Evolutionary conservation across 202 grass and related monocot species (phyloP).

Genomic region (Schoenoplectus triqueter): DNA sequence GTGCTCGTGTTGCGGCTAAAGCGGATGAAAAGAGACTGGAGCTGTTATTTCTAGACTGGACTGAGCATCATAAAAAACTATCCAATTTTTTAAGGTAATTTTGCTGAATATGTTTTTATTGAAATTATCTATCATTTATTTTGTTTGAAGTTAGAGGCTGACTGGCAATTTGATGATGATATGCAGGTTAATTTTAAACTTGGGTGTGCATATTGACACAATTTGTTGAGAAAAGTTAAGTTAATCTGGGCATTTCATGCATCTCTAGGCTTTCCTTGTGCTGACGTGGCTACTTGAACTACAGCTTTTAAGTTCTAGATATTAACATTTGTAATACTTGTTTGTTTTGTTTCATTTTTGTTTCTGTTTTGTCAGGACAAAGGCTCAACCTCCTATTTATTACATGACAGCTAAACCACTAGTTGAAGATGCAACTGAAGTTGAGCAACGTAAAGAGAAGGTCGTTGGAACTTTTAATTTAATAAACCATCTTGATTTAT

Average conservation of each 20-base stretch:
- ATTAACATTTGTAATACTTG: constrained; percentile 31
- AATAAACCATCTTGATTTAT: constrained; percentile 31
- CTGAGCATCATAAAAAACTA: constrained; percentile 96
- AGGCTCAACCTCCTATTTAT: constrained; percentile 81
- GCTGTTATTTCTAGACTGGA: constrained; percentile 86
- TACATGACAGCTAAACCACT: constrained; percentile 83
- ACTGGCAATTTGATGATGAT: constrained; percentile 41
- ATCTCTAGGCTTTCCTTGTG: constrained; percentile 59
- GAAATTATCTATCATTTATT: neutral
- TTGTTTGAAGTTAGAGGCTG: neutral
- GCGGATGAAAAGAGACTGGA: constrained; percentile 95
- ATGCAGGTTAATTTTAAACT: constrained; percentile 99
- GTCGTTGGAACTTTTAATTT: constrained; percentile 39
- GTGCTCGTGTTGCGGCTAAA: constrained; percentile 95
- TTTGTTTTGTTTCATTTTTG: constrained; percentile 45
- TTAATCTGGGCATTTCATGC: constrained; percentile 58
- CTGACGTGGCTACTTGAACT: constrained; percentile 49
- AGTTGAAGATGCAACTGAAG: constrained; percentile 58
- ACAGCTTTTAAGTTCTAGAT: constrained; percentile 31
- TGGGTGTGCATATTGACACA: constrained; percentile 98
- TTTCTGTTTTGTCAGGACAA: constrained; percentile 73
- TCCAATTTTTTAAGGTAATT: constrained; percentile 97
- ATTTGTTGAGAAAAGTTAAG: constrained; percentile 94
- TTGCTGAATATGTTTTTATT: constrained; percentile 28
- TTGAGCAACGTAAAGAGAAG: constrained; percentile 78